These are phyloP conservation scores for Gossypium mustelinum DNA, from an alignment of 345 rosid species.

Conservation along the genomic window DNA sequence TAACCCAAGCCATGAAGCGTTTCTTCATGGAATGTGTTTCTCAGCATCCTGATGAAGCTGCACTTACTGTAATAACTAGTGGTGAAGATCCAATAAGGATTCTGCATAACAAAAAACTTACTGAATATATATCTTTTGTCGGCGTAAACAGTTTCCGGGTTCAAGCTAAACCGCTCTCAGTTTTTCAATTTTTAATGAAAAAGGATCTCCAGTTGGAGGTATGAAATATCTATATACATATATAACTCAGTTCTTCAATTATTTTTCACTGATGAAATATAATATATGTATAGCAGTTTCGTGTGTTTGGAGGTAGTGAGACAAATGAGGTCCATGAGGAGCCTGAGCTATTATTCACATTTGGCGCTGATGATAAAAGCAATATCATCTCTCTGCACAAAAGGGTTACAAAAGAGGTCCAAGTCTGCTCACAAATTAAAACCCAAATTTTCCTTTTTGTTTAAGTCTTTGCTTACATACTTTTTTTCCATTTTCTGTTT, in stretches of 20 bases:
- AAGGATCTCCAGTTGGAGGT: not conserved
- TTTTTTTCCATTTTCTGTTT: not conserved
- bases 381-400: constrained; percentile 3
- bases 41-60: not conserved
- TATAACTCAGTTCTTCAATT: not conserved
- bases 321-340: not conserved
- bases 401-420: not conserved
- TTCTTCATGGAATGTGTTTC: constrained; percentile 9
- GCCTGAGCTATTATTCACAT: not conserved
- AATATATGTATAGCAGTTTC: not conserved
- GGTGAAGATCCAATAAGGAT: not conserved
- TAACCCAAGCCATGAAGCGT: not conserved
- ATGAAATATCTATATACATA: not conserved
- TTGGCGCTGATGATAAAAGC: not conserved
- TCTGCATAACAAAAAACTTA: not conserved
- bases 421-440: not conserved
- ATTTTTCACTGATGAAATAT: not conserved
- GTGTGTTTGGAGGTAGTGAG: no score
- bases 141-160: not conserved
- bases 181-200: not conserved
- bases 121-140: not conserved
- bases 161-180: not conserved
- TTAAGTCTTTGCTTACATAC: not conserved
- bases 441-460: not conserved
- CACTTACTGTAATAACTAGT: not conserved